phyloP scores from a whole-genome alignment of 805 yeast species.

The Pichia paraexigua region DNA sequence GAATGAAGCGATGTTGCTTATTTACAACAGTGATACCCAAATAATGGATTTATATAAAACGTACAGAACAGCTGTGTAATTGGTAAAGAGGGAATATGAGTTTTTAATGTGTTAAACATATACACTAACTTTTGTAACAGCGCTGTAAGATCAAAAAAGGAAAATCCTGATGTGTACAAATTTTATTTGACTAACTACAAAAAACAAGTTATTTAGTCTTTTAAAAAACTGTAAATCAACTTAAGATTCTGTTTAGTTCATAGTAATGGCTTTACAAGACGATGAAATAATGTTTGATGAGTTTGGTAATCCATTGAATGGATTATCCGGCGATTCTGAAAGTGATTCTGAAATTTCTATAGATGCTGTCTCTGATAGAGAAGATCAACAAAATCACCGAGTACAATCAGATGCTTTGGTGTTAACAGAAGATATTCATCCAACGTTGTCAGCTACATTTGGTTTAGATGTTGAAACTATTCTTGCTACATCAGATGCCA shows the following conservation, averaged over 20 bases:
- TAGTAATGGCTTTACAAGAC: slow-evolving; percentile 1
- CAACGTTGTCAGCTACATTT: slow-evolving; percentile 38
- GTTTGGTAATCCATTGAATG: slow-evolving; percentile 65
- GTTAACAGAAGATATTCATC: slow-evolving; percentile 38
- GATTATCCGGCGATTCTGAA: slow-evolving; percentile 32
- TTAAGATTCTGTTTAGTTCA: background rate
- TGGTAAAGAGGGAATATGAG: no score
- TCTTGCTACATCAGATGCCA: slow-evolving; percentile 40
- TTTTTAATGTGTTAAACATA: no score
- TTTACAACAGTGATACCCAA: background rate
- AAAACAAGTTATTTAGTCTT: no score
- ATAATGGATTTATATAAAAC: background rate
- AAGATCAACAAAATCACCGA: slow-evolving; percentile 10
- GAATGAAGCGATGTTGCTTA: background rate
- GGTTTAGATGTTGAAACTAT: slow-evolving; percentile 62
- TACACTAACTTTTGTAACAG: background rate
- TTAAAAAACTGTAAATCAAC: no score
- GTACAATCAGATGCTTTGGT: slow-evolving; percentile 24
- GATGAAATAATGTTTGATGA: slow-evolving; percentile 75
- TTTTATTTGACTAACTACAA: background rate
- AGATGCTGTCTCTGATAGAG: slow-evolving; percentile 6
- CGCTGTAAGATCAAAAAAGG: background rate
- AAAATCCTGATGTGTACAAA: background rate
- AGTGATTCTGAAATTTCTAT: slow-evolving; percentile 22
- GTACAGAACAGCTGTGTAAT: background rate